Percentiles rank a stretch among this genome's conserved stretches.
Evolutionary conservation across 768 basidiomycete species (phyloP).

Genomic region (Fomitopsis serialis): DNA sequence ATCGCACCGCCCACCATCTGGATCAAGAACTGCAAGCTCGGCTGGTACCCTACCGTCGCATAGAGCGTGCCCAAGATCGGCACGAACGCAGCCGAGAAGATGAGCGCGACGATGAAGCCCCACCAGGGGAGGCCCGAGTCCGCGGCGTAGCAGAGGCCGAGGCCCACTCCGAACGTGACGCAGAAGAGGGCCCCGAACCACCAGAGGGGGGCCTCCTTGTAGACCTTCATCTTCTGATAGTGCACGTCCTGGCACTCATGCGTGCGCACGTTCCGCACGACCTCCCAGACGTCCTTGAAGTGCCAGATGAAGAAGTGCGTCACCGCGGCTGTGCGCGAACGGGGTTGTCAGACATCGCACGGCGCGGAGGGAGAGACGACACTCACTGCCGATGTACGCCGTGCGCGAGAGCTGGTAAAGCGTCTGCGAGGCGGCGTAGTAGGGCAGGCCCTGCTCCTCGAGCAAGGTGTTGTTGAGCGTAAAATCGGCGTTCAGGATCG

Average conservation of each 20-base stretch:
- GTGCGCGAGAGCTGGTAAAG: constrained; percentile 23
- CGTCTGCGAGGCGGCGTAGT: constrained; percentile 29
- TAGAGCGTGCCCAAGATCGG: constrained; percentile 50
- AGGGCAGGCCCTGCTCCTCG: constrained; percentile 26
- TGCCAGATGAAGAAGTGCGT: constrained; percentile 32
- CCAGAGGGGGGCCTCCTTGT: constrained; percentile 41
- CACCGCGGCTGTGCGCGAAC: constrained; percentile 26
- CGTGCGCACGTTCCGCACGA: constrained; percentile 26
- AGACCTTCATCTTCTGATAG: constrained; percentile 48
- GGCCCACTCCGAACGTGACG: constrained; percentile 42
- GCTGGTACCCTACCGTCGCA: constrained; percentile 22
- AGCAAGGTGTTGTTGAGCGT: constrained; percentile 22
- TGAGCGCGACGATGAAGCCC: constrained; percentile 41
- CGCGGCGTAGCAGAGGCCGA: constrained; percentile 22
- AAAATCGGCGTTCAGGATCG: constrained; percentile 39
- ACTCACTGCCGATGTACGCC: constrained; percentile 30
- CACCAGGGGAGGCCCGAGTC: constrained; percentile 48
- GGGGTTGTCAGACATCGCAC: constrained; percentile 6
- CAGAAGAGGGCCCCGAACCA: constrained; percentile 43
- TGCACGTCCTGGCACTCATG: constrained; percentile 32
- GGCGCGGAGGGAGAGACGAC: background rate
- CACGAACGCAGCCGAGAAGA: constrained; percentile 46
- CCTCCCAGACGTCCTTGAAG: constrained; percentile 29
- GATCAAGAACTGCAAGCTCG: constrained; percentile 24
- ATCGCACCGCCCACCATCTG: constrained; percentile 18